A percentile compares a stretch with the other conserved stretches of the same genome.
These are phyloP conservation scores for Leishmania amazonensis DNA, from an alignment of 208 protist genomes.

Conservation along the genomic window DNA sequence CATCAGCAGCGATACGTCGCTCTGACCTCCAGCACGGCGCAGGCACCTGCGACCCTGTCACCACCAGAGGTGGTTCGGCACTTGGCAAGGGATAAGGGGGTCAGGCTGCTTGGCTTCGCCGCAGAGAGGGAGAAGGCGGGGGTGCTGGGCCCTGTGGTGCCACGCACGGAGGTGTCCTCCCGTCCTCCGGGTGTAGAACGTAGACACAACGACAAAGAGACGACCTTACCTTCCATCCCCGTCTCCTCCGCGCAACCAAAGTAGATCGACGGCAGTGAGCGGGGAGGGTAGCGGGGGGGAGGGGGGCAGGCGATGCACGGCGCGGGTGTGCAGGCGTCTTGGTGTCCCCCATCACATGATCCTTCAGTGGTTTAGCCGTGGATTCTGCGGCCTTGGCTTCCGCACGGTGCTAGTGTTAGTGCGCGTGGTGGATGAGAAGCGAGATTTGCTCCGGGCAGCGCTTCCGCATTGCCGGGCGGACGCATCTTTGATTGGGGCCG, in stretches of 20 bases:
- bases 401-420: not conserved
- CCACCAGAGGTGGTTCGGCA: not conserved
- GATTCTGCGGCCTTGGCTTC: constrained; percentile 19
- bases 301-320: not conserved
- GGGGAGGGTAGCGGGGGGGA: not conserved
- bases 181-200: not conserved
- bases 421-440: constrained; percentile 4
- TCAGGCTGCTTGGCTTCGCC: not conserved
- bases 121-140: not conserved
- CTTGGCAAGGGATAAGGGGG: not conserved
- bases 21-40: not conserved
- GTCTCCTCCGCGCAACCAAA: not conserved
- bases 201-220: not conserved
- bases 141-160: not conserved
- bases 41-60: not conserved
- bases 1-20: too few species aligned
- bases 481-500: not conserved
- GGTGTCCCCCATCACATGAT: not conserved
- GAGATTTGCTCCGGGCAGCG: not conserved
- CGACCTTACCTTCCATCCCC: not conserved
- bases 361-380: constrained; percentile 14
- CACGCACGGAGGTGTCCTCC: not conserved
- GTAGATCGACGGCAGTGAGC: not conserved
- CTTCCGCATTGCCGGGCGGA: not conserved
- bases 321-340: not conserved